These are phyloP conservation scores for Aspergillus sclerotioniger DNA, from an alignment of 495 filamentous ascomycete genomes.

Conservation along the genomic window DNA sequence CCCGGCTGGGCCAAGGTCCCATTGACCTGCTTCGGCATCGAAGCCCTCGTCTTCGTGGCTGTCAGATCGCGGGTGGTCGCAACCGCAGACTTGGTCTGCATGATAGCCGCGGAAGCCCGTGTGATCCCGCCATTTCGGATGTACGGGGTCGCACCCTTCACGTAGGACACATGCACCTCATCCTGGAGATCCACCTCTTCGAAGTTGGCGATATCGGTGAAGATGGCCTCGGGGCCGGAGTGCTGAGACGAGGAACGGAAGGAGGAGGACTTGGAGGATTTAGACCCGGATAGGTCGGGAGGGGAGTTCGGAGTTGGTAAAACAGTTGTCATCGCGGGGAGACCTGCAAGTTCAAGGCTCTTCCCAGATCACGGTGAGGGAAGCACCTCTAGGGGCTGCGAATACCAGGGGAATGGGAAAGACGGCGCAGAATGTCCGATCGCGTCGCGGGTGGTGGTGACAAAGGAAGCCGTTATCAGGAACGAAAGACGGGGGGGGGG, in stretches of 20 bases:
- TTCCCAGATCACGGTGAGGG: background rate
- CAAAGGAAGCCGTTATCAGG: conserved; percentile 12
- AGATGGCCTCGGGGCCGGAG: conserved; percentile 62
- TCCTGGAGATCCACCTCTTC: conserved; percentile 92
- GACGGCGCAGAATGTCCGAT: conserved; percentile 1
- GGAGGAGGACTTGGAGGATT: conserved; percentile 89
- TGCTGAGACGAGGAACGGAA: conserved; percentile 70
- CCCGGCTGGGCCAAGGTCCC: conserved; percentile 23
- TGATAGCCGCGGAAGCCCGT: conserved; percentile 33
- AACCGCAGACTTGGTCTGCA: conserved; percentile 32
- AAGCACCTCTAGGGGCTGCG: background rate
- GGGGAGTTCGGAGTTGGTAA: conserved; percentile 67
- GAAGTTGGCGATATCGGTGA: conserved; percentile 75
- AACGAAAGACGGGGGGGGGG: conserved; percentile 16
- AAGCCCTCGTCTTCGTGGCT: conserved; percentile 41
- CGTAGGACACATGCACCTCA: conserved; percentile 41
- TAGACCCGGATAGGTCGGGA: conserved; percentile 79
- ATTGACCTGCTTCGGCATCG: conserved; percentile 31
- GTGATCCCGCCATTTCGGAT: conserved; percentile 27
- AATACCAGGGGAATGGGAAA: background rate
- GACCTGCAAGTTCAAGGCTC: too few relatives aligned
- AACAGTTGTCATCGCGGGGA: conserved; percentile 54
- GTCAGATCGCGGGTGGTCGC: conserved; percentile 44
- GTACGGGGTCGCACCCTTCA: conserved; percentile 30
- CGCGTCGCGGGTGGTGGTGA: conserved; percentile 16